A percentile compares a stretch with the other conserved stretches of the same genome.
These are phyloP conservation scores for Lasiodiplodia hormozganensis DNA, from an alignment of 2,329 filamentous ascomycete genomes.

Conservation along the genomic window DNA sequence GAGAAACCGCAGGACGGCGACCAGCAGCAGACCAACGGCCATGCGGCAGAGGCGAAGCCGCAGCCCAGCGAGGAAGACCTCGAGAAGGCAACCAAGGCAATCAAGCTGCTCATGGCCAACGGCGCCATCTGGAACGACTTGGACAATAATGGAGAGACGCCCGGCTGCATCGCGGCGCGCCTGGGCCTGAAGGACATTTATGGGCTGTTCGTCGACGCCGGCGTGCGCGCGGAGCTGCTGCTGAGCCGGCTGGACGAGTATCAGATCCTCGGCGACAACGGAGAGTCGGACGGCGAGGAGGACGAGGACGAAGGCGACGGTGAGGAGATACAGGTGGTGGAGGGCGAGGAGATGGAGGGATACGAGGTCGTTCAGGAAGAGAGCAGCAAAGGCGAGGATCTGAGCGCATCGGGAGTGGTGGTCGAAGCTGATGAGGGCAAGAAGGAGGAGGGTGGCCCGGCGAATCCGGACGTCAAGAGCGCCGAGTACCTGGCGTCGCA, in stretches of 20 bases:
- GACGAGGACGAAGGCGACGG: slow-evolving; percentile 47
- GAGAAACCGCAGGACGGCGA: slow-evolving; percentile 36
- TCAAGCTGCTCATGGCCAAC: slow-evolving; percentile 80
- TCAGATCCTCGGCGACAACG: slow-evolving; percentile 69
- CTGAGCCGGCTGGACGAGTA: slow-evolving; percentile 84
- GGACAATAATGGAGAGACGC: slow-evolving; percentile 84
- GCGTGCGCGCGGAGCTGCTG: slow-evolving; percentile 87
- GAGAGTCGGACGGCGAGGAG: slow-evolving; percentile 57
- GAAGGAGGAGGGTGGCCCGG: slow-evolving; percentile 33
- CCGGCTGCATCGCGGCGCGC: slow-evolving; percentile 80
- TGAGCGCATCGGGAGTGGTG: slow-evolving; percentile 24
- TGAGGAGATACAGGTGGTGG: slow-evolving; percentile 33
- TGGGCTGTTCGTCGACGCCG: slow-evolving; percentile 83
- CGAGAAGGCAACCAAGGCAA: slow-evolving; percentile 68
- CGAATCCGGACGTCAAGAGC: slow-evolving; percentile 45
- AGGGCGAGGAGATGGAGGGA: slow-evolving; percentile 32
- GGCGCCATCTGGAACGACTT: slow-evolving; percentile 99
- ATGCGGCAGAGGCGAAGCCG: slow-evolving; percentile 39
- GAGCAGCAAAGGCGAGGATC: slow-evolving; percentile 45
- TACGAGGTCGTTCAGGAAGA: slow-evolving; percentile 58
- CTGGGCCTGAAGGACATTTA: slow-evolving; percentile 77
- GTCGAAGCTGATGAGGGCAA: slow-evolving; percentile 11
- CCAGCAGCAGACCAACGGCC: slow-evolving; percentile 37
- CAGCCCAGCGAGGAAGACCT: slow-evolving; percentile 38
- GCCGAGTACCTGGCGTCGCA: slow-evolving; percentile 52